Evolutionary conservation across 129 eudicot species (phyloP).

Genomic region (Lonicera japonica): DNA sequence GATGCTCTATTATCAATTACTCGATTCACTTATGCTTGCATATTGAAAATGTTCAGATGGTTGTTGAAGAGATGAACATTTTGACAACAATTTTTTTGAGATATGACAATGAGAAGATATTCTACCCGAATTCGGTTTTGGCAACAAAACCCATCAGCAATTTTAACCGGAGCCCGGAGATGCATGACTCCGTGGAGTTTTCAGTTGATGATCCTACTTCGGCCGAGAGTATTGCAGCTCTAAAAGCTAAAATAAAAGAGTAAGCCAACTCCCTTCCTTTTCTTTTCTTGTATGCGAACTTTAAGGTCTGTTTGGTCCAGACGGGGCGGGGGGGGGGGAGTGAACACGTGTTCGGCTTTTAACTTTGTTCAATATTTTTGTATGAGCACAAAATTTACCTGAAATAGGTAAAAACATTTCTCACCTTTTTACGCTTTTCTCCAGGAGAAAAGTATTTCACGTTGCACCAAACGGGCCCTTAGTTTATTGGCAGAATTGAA

Average conservation of each 20-base stretch:
- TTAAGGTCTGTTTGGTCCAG: not conserved
- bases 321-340: too few species aligned
- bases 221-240: slow-evolving; percentile 20
- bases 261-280: not conserved
- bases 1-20: not conserved
- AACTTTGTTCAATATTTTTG: too few species aligned
- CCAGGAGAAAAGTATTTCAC: too few species aligned
- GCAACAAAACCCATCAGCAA: slow-evolving; percentile 33
- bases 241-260: slow-evolving; percentile 27
- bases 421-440: too few species aligned
- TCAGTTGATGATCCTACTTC: slow-evolving; percentile 28
- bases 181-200: slow-evolving; percentile 32
- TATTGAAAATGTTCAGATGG: slow-evolving; percentile 22
- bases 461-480: too few species aligned
- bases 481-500: too few species aligned
- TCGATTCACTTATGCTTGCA: not conserved
- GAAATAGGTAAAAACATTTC: too few species aligned
- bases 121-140: slow-evolving; percentile 28
- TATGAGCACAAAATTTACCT: too few species aligned
- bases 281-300: not conserved
- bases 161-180: slow-evolving; percentile 33
- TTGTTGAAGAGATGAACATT: slow-evolving; percentile 36
- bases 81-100: slow-evolving; percentile 28
- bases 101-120: slow-evolving; percentile 25
- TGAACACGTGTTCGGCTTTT: too few species aligned